Evolutionary conservation across 352 stramenopile species (phyloP), one percentile per base, ranked within the genome.

Genomic region (Phytophthora europaea): DNA sequence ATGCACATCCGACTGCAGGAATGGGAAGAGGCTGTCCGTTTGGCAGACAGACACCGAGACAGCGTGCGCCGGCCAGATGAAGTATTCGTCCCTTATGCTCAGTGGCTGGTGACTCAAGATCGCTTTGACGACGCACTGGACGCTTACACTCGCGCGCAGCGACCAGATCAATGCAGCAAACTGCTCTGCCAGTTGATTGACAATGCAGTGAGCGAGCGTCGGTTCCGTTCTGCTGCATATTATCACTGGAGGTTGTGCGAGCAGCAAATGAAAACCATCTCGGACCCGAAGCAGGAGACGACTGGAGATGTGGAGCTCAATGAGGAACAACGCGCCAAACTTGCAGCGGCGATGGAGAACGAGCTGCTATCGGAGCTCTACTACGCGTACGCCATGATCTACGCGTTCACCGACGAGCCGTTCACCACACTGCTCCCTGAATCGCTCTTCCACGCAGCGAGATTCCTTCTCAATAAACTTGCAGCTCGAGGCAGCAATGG

Each of bases 161-260:
- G 92, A 34, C 87, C 85, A 5, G 94, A 99, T 59, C 80, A 98
- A 52, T 96, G 91, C 75, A 75, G 82, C 12, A 82, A 78, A 28
- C 68, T 99, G 61, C 85, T 99, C n/a, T 70, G 73, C 36, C 88
- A 98, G 73, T 74, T 99, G 3, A 97, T 97, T 48, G 76, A 92
- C 38, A 98, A 98, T 61, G 91, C 96, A 12, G 90, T 98, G 7
- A 72, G 61, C 7, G 94, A 98, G 72, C 75, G 75, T 16, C 83
- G 94, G 18, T 99, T 97, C 70, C 80, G 94, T 34, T 92, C 98
- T 60, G 95, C 95, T 20, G 85, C 93, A 7, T 97, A 98, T 79
- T 98, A 98, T 73, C 91, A 98, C 77, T 98, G 89, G 88, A 74
- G 95, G n/a, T 80, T 98, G 2, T 93, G 85, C 20, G 91, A 98